These are phyloP conservation scores for Petunia secreta DNA, from an alignment of 257 asterid species.

Conservation along the genomic window DNA sequence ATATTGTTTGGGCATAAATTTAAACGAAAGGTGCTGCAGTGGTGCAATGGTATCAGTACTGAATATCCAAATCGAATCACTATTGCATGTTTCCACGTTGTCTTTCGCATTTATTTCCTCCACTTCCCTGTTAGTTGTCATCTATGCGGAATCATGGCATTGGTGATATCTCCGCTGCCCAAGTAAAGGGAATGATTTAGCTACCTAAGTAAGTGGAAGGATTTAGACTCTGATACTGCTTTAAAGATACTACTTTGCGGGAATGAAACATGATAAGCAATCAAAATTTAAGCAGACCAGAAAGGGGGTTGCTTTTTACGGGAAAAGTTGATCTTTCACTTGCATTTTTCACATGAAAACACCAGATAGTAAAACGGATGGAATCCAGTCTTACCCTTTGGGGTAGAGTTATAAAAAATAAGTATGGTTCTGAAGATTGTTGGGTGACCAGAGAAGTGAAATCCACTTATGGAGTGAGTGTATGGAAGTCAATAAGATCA, in stretches of 20 bases:
- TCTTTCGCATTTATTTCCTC: conserved; percentile 17
- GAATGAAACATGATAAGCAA: conserved; percentile 12
- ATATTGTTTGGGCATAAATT: background rate
- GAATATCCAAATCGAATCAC: conserved; percentile 8
- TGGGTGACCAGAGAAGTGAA: too few species aligned
- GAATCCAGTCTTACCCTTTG: background rate
- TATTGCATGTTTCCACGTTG: background rate
- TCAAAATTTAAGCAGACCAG: background rate
- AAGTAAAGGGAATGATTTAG: background rate
- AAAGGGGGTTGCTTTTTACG: background rate
- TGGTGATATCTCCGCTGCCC: background rate
- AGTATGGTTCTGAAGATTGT: too few species aligned
- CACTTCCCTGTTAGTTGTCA: background rate
- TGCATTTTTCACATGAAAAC: background rate
- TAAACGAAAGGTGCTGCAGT: background rate
- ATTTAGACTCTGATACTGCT: background rate
- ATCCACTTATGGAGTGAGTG: too few species aligned
- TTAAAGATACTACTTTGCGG: background rate
- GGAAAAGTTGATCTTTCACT: background rate
- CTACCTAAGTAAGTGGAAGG: background rate
- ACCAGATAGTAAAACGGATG: conserved; percentile 11
- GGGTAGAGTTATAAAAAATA: too few species aligned
- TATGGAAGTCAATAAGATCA: too few species aligned
- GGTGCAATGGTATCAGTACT: background rate
- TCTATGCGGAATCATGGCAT: background rate